Conservation (phyloP, 257 asterid species). For the Gardenia jasminoides region DNA sequence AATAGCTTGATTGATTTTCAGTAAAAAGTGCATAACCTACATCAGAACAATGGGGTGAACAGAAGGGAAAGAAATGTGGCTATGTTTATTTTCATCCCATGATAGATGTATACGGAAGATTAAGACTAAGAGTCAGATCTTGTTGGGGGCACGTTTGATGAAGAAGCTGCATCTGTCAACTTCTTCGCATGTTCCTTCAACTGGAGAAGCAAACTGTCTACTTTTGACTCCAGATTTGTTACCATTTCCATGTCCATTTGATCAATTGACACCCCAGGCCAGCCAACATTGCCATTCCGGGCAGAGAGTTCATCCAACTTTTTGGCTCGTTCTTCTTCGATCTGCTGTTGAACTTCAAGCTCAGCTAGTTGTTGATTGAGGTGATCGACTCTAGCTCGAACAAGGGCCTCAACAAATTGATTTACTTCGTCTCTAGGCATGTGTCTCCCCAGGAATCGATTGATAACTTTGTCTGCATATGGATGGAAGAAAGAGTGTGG, state of each 20-base stretch:
- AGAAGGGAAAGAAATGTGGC: no score
- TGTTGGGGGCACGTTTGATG: background rate
- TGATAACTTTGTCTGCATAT: background rate
- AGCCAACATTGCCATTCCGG: background rate
- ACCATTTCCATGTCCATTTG: background rate
- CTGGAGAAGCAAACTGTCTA: background rate
- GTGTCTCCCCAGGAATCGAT: background rate
- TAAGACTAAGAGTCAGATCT: background rate
- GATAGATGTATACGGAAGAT: background rate
- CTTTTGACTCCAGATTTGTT: no score
- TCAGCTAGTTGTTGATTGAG: background rate
- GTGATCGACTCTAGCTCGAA: background rate
- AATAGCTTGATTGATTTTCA: background rate
- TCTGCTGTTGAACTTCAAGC: background rate
- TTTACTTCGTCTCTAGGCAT: no score
- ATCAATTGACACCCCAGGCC: background rate
- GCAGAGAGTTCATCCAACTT: background rate
- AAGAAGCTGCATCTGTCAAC: background rate
- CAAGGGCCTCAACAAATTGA: background rate
- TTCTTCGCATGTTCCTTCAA: background rate
- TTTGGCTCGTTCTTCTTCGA: background rate
- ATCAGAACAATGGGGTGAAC: no score
- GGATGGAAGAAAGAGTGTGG: slow-evolving; percentile 1
- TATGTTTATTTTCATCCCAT: background rate
- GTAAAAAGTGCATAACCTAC: background rate